Conservation (phyloP, 1,284 basidiomycete genomes). For the Coniferiporia weirii region DNA sequence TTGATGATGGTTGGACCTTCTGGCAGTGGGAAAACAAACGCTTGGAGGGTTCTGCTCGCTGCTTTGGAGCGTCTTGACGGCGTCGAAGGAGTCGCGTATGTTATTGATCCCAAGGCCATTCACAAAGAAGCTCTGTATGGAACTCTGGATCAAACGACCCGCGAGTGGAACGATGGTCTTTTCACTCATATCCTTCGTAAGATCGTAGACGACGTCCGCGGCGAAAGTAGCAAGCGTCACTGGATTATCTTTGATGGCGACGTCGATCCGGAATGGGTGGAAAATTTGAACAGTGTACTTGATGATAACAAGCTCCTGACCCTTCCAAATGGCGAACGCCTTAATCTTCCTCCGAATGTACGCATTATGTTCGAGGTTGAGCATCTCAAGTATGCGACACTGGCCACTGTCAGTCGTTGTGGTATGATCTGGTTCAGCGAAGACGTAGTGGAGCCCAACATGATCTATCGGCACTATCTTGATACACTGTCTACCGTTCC, state of each 20-base stretch:
- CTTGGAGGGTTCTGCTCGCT: conserved; percentile 91
- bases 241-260: conserved; percentile 99
- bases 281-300: conserved; percentile 98
- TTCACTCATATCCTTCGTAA: conserved; percentile 98
- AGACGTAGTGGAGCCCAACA: conserved; percentile 84
- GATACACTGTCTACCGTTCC: conserved; percentile 70
- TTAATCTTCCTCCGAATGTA: conserved; percentile 95
- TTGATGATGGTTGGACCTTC: conserved; percentile 99
- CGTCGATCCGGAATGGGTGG: conserved; percentile 99
- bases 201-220: conserved; percentile 97
- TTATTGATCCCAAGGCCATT: conserved; percentile 99
- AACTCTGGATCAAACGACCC: conserved; percentile 93
- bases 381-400: conserved; percentile 94
- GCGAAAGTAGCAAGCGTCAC: conserved; percentile 93
- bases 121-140: conserved; percentile 98
- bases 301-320: conserved; percentile 99
- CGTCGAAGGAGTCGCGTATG: conserved; percentile 88
- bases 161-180: conserved; percentile 99
- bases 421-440: conserved; percentile 99
- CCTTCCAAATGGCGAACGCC: conserved; percentile 95
- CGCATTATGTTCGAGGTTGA: conserved; percentile 99
- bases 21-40: conserved; percentile 95
- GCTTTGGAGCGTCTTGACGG: conserved; percentile 93
- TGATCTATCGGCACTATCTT: conserved; percentile 92
- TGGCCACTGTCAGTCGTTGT: conserved; percentile 98